These are phyloP conservation scores for Hermanozyma aechmeae DNA, from an alignment of 805 yeast species.

Conservation along the genomic window DNA sequence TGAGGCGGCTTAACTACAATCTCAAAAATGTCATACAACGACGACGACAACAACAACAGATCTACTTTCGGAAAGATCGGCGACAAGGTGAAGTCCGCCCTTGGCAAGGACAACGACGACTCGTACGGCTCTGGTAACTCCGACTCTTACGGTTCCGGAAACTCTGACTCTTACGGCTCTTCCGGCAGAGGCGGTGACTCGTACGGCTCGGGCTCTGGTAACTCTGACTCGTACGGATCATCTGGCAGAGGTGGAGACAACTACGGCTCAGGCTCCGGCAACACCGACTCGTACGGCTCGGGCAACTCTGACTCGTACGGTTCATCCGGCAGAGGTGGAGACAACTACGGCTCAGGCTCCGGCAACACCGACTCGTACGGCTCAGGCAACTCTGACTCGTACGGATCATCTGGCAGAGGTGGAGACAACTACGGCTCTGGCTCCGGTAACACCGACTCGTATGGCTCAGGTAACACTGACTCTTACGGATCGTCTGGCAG, in stretches of 20 bases:
- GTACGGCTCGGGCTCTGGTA: slow-evolving; percentile 15
- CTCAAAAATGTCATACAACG: slow-evolving; percentile 12
- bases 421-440: slow-evolving; percentile 6
- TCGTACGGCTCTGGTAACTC: slow-evolving; percentile 2
- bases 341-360: too few species aligned
- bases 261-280: too few species aligned
- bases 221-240: slow-evolving; percentile 13
- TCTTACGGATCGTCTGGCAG: slow-evolving; percentile 10
- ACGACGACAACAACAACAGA: slow-evolving; percentile 12
- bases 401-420: slow-evolving; percentile 9
- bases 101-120: slow-evolving; percentile 6
- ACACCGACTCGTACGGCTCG: slow-evolving; percentile 11
- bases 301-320: slow-evolving; percentile 12
- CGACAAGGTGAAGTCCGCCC: slow-evolving; percentile 7
- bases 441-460: slow-evolving; percentile 7
- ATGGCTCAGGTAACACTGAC: slow-evolving; percentile 9
- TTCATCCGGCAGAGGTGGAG: slow-evolving; percentile 6
- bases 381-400: slow-evolving; percentile 8
- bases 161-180: slow-evolving; percentile 9
- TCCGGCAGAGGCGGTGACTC: slow-evolving; percentile 9
- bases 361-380: slow-evolving; percentile 10
- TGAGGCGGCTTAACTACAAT: too few species aligned
- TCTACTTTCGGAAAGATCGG: slow-evolving; percentile 3
- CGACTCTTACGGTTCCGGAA: slow-evolving; percentile 4
- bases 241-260: slow-evolving; percentile 6